phyloP scores from a whole-genome alignment of 2,329 filamentous ascomycete species.

The Talaromyces amestolkiae region DNA sequence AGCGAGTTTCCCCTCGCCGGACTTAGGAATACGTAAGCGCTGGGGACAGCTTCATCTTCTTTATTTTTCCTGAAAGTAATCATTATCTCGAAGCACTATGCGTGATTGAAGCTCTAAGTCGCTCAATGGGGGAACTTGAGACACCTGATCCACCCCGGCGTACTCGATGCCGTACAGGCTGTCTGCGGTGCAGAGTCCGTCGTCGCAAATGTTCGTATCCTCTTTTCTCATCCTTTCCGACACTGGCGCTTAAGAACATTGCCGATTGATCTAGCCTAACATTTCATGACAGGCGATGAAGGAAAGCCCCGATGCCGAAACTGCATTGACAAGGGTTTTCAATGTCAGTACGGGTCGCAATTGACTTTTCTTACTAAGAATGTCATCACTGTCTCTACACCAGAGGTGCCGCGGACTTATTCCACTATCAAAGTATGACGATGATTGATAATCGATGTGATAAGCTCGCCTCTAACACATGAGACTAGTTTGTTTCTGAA shows the following conservation, averaged over 20 bases:
- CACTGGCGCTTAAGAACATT: not conserved
- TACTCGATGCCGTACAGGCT: slow-evolving; percentile 40
- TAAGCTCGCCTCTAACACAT: not conserved
- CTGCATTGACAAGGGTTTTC: slow-evolving; percentile 47
- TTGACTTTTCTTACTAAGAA: slow-evolving; percentile 53
- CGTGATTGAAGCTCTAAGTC: not conserved
- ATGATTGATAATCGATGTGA: not conserved
- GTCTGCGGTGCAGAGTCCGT: slow-evolving; percentile 50
- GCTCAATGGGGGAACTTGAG: not conserved
- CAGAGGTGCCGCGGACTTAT: not conserved
- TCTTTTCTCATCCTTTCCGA: not conserved
- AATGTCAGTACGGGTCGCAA: slow-evolving; percentile 50
- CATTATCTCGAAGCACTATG: not conserved
- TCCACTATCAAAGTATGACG: not conserved
- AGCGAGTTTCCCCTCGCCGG: not conserved
- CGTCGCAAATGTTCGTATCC: slow-evolving; percentile 38
- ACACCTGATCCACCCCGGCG: not conserved
- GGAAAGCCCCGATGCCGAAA: slow-evolving; percentile 50
- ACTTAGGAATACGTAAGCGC: not conserved
- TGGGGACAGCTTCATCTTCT: not conserved
- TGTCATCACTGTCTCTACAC: slow-evolving; percentile 35
- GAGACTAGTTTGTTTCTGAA: not conserved
- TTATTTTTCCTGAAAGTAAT: not conserved
- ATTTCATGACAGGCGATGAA: slow-evolving; percentile 46
- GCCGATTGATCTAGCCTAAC: not conserved